A percentile compares a stretch with the other conserved stretches of the same genome.
Evolutionary conservation across 2,329 filamentous ascomycete genomes (phyloP).

Genomic region (Penicillium psychrosexuale): DNA sequence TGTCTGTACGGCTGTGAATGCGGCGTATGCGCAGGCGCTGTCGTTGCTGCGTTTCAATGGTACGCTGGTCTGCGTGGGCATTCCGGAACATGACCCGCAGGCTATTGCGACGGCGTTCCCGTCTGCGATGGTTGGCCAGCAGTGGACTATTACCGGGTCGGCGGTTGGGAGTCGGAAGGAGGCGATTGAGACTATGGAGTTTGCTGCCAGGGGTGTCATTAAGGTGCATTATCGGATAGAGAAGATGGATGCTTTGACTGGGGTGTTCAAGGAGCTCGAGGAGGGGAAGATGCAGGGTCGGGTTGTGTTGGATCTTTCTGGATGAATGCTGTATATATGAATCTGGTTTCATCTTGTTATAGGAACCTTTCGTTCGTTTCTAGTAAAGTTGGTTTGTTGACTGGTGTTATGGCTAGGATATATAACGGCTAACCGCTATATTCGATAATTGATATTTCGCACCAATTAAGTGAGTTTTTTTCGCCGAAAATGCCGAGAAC

Average conservation of each 20-base stretch:
- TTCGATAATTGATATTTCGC: not conserved
- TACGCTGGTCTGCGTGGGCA: conserved; percentile 51
- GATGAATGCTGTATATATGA: not conserved
- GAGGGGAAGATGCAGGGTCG: conserved; percentile 45
- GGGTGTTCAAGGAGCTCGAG: conserved; percentile 46
- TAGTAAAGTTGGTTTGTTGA: not conserved
- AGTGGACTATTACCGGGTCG: conserved; percentile 48
- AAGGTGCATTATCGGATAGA: conserved; percentile 44
- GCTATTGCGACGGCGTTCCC: conserved; percentile 49
- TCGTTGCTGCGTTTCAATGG: conserved; percentile 49
- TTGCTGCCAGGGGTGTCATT: conserved; percentile 47
- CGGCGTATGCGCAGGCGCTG: conserved; percentile 50
- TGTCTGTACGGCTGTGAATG: conserved; percentile 52
- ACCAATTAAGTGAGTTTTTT: not conserved
- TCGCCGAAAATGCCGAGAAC: fast-evolving
- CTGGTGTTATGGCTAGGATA: fast-evolving
- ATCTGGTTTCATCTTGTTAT: not conserved
- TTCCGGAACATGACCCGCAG: conserved; percentile 46
- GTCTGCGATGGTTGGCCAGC: conserved; percentile 38
- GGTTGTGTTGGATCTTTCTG: conserved; percentile 46
- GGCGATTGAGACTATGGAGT: conserved; percentile 48
- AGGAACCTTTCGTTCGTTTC: not conserved
- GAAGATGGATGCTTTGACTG: conserved; percentile 48
- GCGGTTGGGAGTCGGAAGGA: conserved; percentile 52
- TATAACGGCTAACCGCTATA: not conserved